A percentile compares a stretch with the other conserved stretches of the same genome.
These are phyloP conservation scores for Euphorbia tirucalli DNA, from an alignment of 345 rosid genomes.

Conservation along the genomic window DNA sequence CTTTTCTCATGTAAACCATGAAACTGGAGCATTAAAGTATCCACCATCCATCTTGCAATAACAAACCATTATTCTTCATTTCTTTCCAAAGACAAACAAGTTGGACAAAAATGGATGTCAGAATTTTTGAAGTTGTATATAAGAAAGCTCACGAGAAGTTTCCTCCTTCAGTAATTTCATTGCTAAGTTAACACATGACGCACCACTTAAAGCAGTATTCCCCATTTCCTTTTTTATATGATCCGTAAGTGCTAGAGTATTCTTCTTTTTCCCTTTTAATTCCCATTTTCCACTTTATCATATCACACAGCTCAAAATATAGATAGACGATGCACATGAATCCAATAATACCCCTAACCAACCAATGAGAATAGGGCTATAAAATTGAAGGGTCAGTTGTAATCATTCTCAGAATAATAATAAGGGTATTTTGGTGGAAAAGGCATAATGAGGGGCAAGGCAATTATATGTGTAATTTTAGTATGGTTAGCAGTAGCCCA, in stretches of 20 bases:
- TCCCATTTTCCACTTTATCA: background rate
- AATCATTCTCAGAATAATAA: background rate
- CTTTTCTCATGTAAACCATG: background rate
- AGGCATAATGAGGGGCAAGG: slow-evolving; percentile 9
- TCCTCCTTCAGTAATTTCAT: background rate
- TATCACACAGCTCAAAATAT: background rate
- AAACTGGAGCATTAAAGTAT: no score
- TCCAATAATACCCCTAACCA: slow-evolving; percentile 18
- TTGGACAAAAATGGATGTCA: no score
- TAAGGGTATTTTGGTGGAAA: background rate
- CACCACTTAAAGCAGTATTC: slow-evolving; percentile 5
- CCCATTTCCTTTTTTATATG: background rate
- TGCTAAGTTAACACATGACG: slow-evolving; percentile 1
- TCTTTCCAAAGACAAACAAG: no score
- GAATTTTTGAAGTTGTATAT: no score
- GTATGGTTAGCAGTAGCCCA: slow-evolving; percentile 14
- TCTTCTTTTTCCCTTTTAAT: no score
- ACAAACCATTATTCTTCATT: no score
- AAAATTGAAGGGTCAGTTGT: slow-evolving; percentile 4
- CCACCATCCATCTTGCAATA: no score
- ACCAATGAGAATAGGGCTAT: slow-evolving; percentile 10
- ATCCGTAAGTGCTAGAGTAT: no score
- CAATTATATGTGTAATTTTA: slow-evolving; percentile 25
- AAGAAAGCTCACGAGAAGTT: slow-evolving; percentile 8
- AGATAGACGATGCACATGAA: slow-evolving; percentile 17